Conservation (phyloP, 495 filamentous ascomycete genomes). For the Cudoniella acicularis region DNA sequence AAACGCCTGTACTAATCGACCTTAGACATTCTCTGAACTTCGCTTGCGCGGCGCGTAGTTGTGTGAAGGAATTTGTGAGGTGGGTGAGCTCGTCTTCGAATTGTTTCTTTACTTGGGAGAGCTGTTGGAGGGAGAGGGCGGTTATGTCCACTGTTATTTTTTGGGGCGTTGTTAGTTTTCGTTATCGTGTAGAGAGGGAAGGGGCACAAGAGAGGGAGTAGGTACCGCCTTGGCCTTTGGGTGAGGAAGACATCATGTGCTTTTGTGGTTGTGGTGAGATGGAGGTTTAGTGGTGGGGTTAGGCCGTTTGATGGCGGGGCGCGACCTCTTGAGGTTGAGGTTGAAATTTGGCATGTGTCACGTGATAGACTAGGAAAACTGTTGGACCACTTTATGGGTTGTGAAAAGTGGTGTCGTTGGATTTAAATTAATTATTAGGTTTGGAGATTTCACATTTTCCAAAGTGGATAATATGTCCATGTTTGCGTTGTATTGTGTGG, state of each 20-base stretch:
- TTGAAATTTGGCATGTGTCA: neutral
- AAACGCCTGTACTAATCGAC: conserved; percentile 22
- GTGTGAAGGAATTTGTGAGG: conserved; percentile 81
- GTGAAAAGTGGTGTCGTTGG: too few relatives aligned
- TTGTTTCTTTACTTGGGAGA: conserved; percentile 77
- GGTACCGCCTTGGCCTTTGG: conserved; percentile 21
- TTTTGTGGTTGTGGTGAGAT: too few relatives aligned
- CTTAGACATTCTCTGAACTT: conserved; percentile 87
- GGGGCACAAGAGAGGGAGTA: neutral
- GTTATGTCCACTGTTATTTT: conserved; percentile 35
- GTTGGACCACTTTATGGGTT: too few relatives aligned
- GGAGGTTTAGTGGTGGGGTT: neutral
- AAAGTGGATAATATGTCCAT: too few relatives aligned
- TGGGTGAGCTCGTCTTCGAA: conserved; percentile 94
- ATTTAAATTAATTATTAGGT: too few relatives aligned
- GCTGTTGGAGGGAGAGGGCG: conserved; percentile 47
- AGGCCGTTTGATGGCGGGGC: too few relatives aligned
- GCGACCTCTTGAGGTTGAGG: neutral
- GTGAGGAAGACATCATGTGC: conserved; percentile 18
- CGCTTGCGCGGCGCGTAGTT: conserved; percentile 81
- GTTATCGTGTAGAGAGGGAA: neutral
- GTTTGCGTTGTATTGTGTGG: too few relatives aligned
- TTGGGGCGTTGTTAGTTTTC: conserved; percentile 3
- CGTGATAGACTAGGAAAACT: too few relatives aligned
- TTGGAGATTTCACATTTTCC: too few relatives aligned